Evolutionary conservation across 1,139 yeast genomes (phyloP).

Genomic region (Tardiomyces blankii): DNA sequence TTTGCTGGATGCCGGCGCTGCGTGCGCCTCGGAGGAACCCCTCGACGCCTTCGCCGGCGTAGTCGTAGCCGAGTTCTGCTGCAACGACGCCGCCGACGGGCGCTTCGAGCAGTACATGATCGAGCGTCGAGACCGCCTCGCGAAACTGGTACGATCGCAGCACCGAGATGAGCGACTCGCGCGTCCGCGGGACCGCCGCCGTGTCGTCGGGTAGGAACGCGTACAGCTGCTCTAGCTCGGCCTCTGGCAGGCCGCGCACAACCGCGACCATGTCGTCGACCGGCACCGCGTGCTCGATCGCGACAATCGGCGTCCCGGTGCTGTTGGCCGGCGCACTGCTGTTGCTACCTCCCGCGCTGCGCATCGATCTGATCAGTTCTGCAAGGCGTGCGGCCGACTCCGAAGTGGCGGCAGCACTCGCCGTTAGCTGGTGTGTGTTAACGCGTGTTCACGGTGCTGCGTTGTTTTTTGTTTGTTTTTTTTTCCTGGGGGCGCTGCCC

Average conservation of each 20-base stretch:
- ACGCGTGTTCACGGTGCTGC: background rate
- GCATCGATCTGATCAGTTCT: constrained; percentile 4
- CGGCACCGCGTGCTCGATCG: constrained; percentile 34
- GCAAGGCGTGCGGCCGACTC: background rate
- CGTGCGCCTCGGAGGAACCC: constrained; percentile 38
- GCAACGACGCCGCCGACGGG: constrained; percentile 41
- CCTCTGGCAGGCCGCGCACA: constrained; percentile 29
- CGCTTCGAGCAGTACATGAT: constrained; percentile 31
- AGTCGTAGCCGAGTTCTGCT: constrained; percentile 39
- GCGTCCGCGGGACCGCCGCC: constrained; percentile 29
- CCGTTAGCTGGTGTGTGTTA: background rate
- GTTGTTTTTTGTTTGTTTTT: background rate
- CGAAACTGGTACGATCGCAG: constrained; percentile 45
- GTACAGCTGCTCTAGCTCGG: constrained; percentile 30
- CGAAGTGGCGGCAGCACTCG: background rate
- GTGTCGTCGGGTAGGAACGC: constrained; percentile 33
- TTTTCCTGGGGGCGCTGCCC: background rate
- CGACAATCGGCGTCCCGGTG: constrained; percentile 15
- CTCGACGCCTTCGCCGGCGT: constrained; percentile 49
- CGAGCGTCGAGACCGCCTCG: constrained; percentile 36
- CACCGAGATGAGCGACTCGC: constrained; percentile 34
- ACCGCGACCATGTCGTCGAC: constrained; percentile 31
- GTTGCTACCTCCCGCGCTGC: constrained; percentile 4
- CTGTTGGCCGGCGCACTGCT: background rate
- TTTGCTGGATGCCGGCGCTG: constrained; percentile 12